Evolutionary conservation across 768 basidiomycete species (phyloP), one percentile per base, ranked within the genome.

Genomic region (Tylopilus intermedius): DNA sequence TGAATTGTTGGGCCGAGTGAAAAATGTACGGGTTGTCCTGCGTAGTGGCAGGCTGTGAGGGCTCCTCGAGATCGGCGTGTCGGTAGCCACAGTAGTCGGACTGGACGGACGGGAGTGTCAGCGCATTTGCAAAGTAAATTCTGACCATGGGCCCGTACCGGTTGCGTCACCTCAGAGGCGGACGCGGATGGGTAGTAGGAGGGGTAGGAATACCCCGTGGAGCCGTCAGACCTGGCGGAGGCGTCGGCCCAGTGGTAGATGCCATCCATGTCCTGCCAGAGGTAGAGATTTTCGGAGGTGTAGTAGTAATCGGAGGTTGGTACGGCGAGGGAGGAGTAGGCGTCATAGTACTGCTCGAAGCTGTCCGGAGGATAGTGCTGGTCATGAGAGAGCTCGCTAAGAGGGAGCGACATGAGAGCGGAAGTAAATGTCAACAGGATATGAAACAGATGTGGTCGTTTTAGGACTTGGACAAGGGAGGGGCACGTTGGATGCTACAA

Each of bases 191-290:
- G 8, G 47, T 57, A 50, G 43, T 59, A 58, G 5, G 59, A 35
- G 11, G 55, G 55, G 45, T 51, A 52, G 38, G 59, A 41, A 54
- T 66, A 59, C 35, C 45, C 52, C 57, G 56, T 42, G 57, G 55
- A 59, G 45, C 47, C n/a, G 53, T 66, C 66, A 46, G 68, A 54
- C 61, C 66, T 59, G 43, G 53, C 49, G 39, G 65, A 40, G 32
- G 62, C 66, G 58, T 65, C 63, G 21, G 57, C 51, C 66, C 59
- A 70, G 45, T 53, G 58, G 53, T 69, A 69, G 47, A 50, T 48
- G 50, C 66, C 63, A 38, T 63, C 59, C 39, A 45, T 33, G 55
- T 65, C 66, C 45, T 68, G 66, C 55, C 57, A 66, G 47, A 67
- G 40, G 57, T 57, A 62, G 6, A 65, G 54, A 51, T 66, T 70